Percentiles rank a stretch among this genome's conserved stretches.
phyloP scores from a whole-genome alignment of 2,329 filamentous ascomycete species.

The Xylariaceae sp. region DNA sequence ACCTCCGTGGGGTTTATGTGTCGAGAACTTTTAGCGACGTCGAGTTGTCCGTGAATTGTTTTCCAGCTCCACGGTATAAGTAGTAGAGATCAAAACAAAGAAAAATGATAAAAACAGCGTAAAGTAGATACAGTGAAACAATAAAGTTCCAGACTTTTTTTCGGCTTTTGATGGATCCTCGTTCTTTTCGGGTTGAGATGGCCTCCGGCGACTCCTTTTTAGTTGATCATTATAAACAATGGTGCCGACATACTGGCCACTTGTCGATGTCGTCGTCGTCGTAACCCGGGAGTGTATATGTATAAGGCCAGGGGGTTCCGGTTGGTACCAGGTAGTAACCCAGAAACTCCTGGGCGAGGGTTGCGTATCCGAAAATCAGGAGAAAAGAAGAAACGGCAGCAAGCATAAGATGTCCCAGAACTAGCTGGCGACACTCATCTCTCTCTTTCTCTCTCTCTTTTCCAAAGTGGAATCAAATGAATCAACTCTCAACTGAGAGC shows the following conservation, averaged over 20 bases:
- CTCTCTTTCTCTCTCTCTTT: not conserved
- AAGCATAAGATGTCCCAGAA: slow-evolving; percentile 2
- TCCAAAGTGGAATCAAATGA: not conserved
- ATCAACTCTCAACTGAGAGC: slow-evolving; percentile 22
- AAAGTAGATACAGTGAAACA: slow-evolving; percentile 27
- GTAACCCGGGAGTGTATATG: not conserved
- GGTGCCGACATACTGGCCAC: slow-evolving; percentile 15
- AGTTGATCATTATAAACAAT: slow-evolving; percentile 19
- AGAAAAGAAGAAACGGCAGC: not conserved
- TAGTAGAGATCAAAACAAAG: slow-evolving; percentile 20
- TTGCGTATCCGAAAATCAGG: not conserved
- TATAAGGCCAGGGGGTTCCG: not conserved
- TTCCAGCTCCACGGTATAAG: slow-evolving; percentile 31
- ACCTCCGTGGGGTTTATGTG: not conserved
- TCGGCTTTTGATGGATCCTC: slow-evolving; percentile 17
- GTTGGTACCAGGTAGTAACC: not conserved
- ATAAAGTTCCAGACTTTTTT: slow-evolving; percentile 25
- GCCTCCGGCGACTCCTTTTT: not conserved
- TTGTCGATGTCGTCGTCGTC: slow-evolving; percentile 5
- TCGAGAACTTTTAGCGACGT: no score
- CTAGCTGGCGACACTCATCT: slow-evolving; percentile 11
- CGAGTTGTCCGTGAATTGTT: not conserved
- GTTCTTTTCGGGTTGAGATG: not conserved
- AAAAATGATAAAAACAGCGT: slow-evolving; percentile 8
- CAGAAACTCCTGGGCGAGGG: not conserved